These are phyloP conservation scores for Neurospora sp. DNA, from an alignment of 495 filamentous ascomycete species.

Conservation along the genomic window DNA sequence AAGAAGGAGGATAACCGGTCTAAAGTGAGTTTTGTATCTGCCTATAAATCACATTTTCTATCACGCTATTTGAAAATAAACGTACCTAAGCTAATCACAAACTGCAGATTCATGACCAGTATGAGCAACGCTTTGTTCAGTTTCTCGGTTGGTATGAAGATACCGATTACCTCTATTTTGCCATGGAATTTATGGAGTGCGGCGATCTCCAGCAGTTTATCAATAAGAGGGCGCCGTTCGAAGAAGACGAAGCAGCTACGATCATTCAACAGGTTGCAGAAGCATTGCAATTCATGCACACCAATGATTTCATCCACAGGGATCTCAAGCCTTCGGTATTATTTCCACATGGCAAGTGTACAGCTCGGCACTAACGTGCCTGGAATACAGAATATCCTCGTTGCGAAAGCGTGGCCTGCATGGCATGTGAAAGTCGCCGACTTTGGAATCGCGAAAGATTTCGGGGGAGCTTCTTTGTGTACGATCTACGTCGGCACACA, in stretches of 20 bases:
- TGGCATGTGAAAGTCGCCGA: background rate
- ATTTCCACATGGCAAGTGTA: background rate
- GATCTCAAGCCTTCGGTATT: background rate
- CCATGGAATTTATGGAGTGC: background rate
- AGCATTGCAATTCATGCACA: background rate
- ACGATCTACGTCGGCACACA: background rate
- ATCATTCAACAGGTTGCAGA: background rate
- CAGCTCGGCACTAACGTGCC: background rate
- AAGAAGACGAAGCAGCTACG: background rate
- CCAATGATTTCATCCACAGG: background rate
- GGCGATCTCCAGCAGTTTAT: background rate
- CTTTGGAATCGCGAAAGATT: background rate
- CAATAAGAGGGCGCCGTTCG: background rate
- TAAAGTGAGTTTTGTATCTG: background rate
- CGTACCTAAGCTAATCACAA: background rate
- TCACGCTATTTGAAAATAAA: background rate
- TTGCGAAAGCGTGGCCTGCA: background rate
- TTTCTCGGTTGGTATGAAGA: background rate
- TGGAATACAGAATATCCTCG: background rate
- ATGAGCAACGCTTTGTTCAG: background rate
- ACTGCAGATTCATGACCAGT: background rate
- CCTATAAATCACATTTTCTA: background rate
- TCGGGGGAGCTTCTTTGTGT: background rate
- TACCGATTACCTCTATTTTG: background rate
- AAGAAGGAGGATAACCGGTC: background rate